Conservation (phyloP, 306 rosid species). For the Pyrus bretschneideri region DNA sequence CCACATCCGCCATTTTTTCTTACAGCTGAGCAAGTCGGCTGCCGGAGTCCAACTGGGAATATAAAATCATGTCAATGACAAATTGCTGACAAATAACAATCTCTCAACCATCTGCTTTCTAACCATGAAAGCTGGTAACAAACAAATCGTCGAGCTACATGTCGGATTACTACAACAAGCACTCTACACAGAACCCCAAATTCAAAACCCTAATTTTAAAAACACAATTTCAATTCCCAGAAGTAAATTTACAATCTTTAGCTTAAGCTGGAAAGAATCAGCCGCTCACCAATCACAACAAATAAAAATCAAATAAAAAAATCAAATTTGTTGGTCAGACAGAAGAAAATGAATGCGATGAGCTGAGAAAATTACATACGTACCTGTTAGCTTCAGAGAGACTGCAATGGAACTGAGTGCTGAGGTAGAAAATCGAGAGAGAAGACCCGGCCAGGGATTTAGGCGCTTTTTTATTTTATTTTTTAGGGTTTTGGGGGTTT, state of each 20-base stretch:
- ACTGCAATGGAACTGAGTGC: background rate
- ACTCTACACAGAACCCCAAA: background rate
- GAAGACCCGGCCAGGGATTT: background rate
- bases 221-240: background rate
- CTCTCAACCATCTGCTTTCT: background rate
- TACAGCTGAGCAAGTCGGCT: background rate
- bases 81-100: background rate
- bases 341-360: background rate
- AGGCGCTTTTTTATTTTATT: background rate
- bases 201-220: background rate
- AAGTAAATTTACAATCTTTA: background rate
- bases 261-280: background rate
- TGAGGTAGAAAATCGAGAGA: background rate
- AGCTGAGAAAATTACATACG: background rate
- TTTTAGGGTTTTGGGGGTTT: background rate
- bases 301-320: too few relatives aligned
- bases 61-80: background rate
- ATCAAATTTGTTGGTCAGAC: background rate
- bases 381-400: background rate
- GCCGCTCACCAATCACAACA: background rate
- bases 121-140: background rate
- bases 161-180: background rate
- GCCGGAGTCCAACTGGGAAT: background rate
- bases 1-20: constrained; percentile 48
- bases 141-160: background rate